Evolutionary conservation across 306 rosid genomes (phyloP), one percentile per base, ranked within the genome.

Genomic region (Cucurbita ficifolia): DNA sequence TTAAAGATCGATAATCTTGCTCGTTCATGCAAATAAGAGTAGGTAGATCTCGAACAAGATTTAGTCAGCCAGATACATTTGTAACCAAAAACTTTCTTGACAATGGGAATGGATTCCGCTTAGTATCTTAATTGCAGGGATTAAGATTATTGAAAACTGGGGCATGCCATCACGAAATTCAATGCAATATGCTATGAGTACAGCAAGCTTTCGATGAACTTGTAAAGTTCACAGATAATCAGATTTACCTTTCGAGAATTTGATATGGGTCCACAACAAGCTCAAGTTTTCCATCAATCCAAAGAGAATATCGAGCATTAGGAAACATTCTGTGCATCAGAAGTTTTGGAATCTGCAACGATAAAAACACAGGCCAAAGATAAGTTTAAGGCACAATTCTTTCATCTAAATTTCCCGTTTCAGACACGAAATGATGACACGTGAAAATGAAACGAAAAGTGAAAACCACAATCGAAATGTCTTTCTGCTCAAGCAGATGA

Each of bases 251-350:
- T 82, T 90, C 98, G 51, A 93, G 96, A 80, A 93, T 79, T 85
- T 83, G 88, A 81, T 93, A 85, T 33, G 98, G 97, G 87, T 93
- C 97, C 65, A 85, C 94, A 56, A 87, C 86, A 85, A 93, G 98
- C 82, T 90, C 88, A 78, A 93, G 98, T 78, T 93, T 90, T 76
- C 98, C 98, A 76, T 93, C 98, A 53, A 88, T 43, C 97, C 98
- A 93, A 63, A 93, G 80, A 38, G 98, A 90, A 83, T 81, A 93
- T 79, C 95, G 92, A 46, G 89, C 90, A 87, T 87, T 88, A 43
- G 98, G 98, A 87, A 83, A 82, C 88, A 90, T 64, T 79, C 97
- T 87, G 83, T 93, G 98, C 86, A 93, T 55, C 72, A 93, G 72
- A 76, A 93, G 96, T 88, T 93, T 93, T 11, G 98, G 98, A 80